Evolutionary conservation across 1,284 basidiomycete genomes (phyloP).

Genomic region (Sporisorium reilianum): DNA sequence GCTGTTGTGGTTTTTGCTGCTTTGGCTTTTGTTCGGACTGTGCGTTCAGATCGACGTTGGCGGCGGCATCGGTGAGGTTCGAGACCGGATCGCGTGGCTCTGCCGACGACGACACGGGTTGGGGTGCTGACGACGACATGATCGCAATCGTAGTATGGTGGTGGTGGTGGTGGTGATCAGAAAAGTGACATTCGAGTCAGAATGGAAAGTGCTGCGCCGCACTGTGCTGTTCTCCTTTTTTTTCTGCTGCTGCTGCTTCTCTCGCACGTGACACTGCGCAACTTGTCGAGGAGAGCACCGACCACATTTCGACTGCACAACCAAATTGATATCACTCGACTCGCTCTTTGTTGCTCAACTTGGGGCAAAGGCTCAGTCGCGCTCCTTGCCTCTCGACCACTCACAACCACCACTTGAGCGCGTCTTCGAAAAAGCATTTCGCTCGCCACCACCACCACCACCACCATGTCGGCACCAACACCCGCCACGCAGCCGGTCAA

Average conservation of each 20-base stretch:
- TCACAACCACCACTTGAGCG: neutral
- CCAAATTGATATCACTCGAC: slow-evolving; percentile 4
- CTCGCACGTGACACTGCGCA: slow-evolving; percentile 25
- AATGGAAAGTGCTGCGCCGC: slow-evolving; percentile 8
- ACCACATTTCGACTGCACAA: slow-evolving; percentile 6
- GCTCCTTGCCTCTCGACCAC: neutral
- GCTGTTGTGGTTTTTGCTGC: slow-evolving; percentile 25
- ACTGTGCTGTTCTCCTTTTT: neutral
- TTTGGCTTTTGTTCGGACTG: slow-evolving; percentile 23
- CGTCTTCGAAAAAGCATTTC: neutral
- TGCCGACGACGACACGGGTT: slow-evolving; percentile 55
- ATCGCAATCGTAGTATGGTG: slow-evolving; percentile 4
- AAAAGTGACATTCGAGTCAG: slow-evolving; percentile 13
- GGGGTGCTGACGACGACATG: slow-evolving; percentile 50
- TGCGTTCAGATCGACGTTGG: slow-evolving; percentile 46
- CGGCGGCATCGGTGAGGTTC: slow-evolving; percentile 51
- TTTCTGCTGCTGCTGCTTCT: slow-evolving; percentile 2
- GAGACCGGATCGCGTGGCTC: slow-evolving; percentile 48
- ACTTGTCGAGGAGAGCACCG: slow-evolving; percentile 6
- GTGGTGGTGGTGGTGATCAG: slow-evolving; percentile 6
- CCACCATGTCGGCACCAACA: slow-evolving; percentile 40
- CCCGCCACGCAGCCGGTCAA: slow-evolving; percentile 52
- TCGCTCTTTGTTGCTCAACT: no score
- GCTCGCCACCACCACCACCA: neutral
- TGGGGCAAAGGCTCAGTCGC: no score